A percentile compares a stretch with the other conserved stretches of the same genome.
These are phyloP conservation scores for Mycosphaerella sp. DNA, from an alignment of 2,329 filamentous ascomycete species.

Conservation along the genomic window DNA sequence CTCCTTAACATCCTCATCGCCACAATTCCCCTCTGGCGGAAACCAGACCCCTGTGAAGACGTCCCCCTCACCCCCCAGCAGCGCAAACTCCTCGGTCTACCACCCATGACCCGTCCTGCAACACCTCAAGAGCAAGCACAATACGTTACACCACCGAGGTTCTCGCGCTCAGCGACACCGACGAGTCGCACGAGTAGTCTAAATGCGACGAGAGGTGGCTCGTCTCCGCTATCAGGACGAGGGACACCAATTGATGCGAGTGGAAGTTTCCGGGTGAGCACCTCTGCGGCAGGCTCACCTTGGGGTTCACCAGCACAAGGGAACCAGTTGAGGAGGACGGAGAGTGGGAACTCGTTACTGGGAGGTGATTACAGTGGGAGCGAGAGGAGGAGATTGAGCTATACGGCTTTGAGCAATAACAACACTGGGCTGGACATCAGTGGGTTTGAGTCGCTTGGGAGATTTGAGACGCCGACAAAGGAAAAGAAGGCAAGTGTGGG, in stretches of 20 bases:
- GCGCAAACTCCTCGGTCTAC: slow-evolving; percentile 74
- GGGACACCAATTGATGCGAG: slow-evolving; percentile 33
- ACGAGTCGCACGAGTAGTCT: slow-evolving; percentile 50
- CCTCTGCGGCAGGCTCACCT: slow-evolving; percentile 16
- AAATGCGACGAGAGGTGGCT: slow-evolving; percentile 35
- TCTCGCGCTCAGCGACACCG: slow-evolving; percentile 68
- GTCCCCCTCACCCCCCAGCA: slow-evolving; percentile 89
- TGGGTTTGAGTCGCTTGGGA: slow-evolving; percentile 25
- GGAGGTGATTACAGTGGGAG: slow-evolving; percentile 10
- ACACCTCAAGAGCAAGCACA: slow-evolving; percentile 64
- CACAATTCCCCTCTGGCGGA: slow-evolving; percentile 64
- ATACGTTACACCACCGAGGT: slow-evolving; percentile 82
- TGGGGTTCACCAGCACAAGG: slow-evolving; percentile 11
- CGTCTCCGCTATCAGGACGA: slow-evolving; percentile 53
- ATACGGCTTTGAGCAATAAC: slow-evolving; percentile 45
- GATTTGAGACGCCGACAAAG: slow-evolving; percentile 27
- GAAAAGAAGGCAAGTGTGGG: slow-evolving; percentile 58
- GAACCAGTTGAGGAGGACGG: slow-evolving; percentile 9
- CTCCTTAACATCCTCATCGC: slow-evolving; percentile 62
- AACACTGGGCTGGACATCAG: slow-evolving; percentile 46
- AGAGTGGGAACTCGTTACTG: slow-evolving; percentile 11
- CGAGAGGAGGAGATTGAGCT: slow-evolving; percentile 54
- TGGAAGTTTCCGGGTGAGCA: slow-evolving; percentile 11
- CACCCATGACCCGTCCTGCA: slow-evolving; percentile 55
- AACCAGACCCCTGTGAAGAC: slow-evolving; percentile 72